A percentile compares a stretch with the other conserved stretches of the same genome.
These are phyloP conservation scores for Suhomyces canberraensis DNA, from an alignment of 805 yeast species.

Conservation along the genomic window DNA sequence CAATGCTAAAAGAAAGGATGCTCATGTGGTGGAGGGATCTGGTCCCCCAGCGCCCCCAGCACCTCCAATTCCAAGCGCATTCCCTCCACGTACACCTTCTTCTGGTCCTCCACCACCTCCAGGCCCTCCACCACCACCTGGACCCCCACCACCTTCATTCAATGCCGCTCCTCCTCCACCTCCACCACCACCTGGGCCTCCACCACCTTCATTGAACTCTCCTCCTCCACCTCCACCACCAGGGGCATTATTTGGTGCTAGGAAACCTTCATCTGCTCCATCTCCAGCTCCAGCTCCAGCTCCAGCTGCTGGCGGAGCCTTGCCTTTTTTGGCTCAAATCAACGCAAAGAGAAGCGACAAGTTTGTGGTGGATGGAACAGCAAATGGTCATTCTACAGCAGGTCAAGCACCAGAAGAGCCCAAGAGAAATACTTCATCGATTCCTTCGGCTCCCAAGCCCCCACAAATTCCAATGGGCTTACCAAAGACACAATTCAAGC, in stretches of 20 bases:
- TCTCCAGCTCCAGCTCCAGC: conserved; percentile 13
- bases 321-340: conserved; percentile 51
- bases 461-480: conserved; percentile 3
- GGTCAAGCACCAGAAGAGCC: conserved; percentile 3
- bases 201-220: conserved; percentile 14
- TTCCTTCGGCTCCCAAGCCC: conserved; percentile 3
- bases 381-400: conserved; percentile 11
- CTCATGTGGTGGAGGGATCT: conserved; percentile 35
- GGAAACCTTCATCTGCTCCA: conserved; percentile 11
- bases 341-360: conserved; percentile 47
- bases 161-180: conserved; percentile 16
- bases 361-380: conserved; percentile 39
- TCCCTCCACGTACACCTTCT: conserved; percentile 12
- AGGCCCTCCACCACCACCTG: conserved; percentile 12
- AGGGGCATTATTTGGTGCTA: conserved; percentile 2
- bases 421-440: not conserved
- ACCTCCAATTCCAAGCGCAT: conserved; percentile 18
- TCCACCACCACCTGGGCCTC: conserved; percentile 12
- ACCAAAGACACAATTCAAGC: conserved; percentile 8
- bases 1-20: conserved; percentile 46
- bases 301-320: conserved; percentile 30
- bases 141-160: conserved; percentile 11
- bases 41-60: conserved; percentile 11
- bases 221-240: conserved; percentile 9
- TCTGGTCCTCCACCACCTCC: conserved; percentile 17